A percentile compares a stretch with the other conserved stretches of the same genome.
phyloP scores from a whole-genome alignment of 148 eudicot genomes.

The Spergularia bocconei region DNA sequence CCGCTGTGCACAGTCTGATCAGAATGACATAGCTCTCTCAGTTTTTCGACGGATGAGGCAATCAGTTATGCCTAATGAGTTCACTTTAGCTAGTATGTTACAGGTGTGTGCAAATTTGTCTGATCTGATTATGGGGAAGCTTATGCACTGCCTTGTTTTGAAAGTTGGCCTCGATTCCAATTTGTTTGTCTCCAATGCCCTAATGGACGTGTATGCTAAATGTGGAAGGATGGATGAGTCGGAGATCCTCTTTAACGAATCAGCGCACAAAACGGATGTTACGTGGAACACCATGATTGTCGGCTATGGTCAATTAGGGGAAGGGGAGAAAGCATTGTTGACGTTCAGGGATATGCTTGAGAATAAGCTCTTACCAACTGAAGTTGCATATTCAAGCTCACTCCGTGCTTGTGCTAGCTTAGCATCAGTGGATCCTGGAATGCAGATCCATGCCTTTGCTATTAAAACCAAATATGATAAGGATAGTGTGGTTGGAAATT shows the following conservation, averaged over 20 bases:
- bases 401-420: constrained; percentile 75
- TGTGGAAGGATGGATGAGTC: constrained; percentile 70
- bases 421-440: constrained; percentile 65
- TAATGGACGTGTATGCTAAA: constrained; percentile 84
- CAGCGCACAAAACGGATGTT: constrained; percentile 54
- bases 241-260: constrained; percentile 47
- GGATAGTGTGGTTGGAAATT: constrained; percentile 61
- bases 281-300: constrained; percentile 90
- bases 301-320: constrained; percentile 62
- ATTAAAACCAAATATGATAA: constrained; percentile 57
- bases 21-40: constrained; percentile 51
- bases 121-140: constrained; percentile 52
- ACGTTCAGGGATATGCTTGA: constrained; percentile 64
- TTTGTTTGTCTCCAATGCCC: constrained; percentile 69
- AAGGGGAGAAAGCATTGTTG: constrained; percentile 56
- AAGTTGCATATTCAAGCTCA: constrained; percentile 78
- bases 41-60: constrained; percentile 65
- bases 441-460: constrained; percentile 66
- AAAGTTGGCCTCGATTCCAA: constrained; percentile 64
- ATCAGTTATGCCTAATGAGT: constrained; percentile 63
- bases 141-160: constrained; percentile 49
- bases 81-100: constrained; percentile 72
- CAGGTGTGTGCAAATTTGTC: constrained; percentile 63
- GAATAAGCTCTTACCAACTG: constrained; percentile 46
- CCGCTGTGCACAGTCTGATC: constrained; percentile 69